A percentile compares a stretch with the other conserved stretches of the same genome.
Conservation (phyloP, 139 green algal species). For the Marvania coccoides region DNA sequence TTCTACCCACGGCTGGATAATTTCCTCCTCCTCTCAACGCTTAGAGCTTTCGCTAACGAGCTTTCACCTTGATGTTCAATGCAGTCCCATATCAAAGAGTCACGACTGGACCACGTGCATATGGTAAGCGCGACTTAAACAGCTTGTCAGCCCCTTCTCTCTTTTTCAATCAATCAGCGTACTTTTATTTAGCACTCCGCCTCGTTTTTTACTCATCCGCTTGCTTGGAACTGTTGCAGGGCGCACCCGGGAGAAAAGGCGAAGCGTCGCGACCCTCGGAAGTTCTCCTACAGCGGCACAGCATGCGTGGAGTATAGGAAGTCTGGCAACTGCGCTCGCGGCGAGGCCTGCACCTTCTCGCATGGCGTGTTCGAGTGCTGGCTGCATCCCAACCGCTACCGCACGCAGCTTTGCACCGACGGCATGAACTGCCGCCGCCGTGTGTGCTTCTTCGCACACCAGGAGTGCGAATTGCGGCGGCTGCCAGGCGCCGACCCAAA, state of each 20-base stretch:
- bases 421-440: constrained; percentile 71
- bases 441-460: constrained; percentile 98
- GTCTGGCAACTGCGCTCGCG: constrained; percentile 68
- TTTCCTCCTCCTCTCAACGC: background rate
- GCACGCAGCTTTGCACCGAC: constrained; percentile 93
- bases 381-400: constrained; percentile 89
- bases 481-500: constrained; percentile 41
- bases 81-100: constrained; percentile 30
- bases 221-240: background rate
- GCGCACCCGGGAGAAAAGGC: constrained; percentile 65
- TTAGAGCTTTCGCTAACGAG: background rate
- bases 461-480: constrained; percentile 67
- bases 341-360: constrained; percentile 83
- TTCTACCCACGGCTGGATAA: background rate
- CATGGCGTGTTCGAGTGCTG: constrained; percentile 98
- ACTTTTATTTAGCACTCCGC: no score
- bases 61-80: constrained; percentile 15
- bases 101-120: constrained; percentile 74
- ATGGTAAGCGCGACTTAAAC: no score
- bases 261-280: constrained; percentile 56
- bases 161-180: constrained; percentile 15
- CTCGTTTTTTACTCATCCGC: background rate
- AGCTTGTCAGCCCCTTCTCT: no score
- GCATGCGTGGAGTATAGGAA: constrained; percentile 87
- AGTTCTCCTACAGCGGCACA: constrained; percentile 58